Evolutionary conservation across 805 yeast genomes (phyloP).

Genomic region (Saturnispora gosingensis): DNA sequence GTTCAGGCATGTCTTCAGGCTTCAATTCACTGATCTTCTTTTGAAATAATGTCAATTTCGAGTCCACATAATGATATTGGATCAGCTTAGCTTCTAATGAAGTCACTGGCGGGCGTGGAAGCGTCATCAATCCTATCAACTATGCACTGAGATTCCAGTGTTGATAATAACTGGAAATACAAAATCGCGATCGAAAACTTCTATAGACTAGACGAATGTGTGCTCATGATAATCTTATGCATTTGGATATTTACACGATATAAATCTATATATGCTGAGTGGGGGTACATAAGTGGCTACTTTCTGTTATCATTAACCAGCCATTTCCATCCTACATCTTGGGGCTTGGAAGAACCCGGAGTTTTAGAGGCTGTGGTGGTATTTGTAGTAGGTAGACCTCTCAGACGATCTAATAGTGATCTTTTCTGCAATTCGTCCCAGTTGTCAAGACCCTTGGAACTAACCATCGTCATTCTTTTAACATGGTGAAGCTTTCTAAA

Average conservation of each 20-base stretch:
- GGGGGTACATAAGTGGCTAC: background rate
- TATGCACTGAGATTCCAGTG: background rate
- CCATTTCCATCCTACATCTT: constrained; percentile 51
- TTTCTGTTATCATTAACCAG: constrained; percentile 34
- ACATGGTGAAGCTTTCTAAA: constrained; percentile 51
- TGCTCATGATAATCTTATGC: background rate
- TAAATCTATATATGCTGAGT: background rate
- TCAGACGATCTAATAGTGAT: constrained; percentile 11
- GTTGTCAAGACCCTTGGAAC: constrained; percentile 22
- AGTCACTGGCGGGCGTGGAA: constrained; percentile 4
- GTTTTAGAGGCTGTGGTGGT: background rate
- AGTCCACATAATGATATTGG: constrained; percentile 47
- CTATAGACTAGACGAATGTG: background rate
- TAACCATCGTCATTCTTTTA: constrained; percentile 57
- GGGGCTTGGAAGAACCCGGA: constrained; percentile 14
- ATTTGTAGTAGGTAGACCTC: constrained; percentile 2
- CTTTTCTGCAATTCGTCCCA: constrained; percentile 21
- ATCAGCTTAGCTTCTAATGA: constrained; percentile 43
- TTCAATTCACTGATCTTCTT: background rate
- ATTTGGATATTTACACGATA: background rate
- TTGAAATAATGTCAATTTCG: constrained; percentile 33
- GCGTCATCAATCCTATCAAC: background rate
- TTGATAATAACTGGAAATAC: background rate
- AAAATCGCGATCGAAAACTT: background rate
- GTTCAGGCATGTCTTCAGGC: constrained; percentile 20